Conservation (phyloP, 805 yeast genomes). For the Sungouiella thailandica region DNA sequence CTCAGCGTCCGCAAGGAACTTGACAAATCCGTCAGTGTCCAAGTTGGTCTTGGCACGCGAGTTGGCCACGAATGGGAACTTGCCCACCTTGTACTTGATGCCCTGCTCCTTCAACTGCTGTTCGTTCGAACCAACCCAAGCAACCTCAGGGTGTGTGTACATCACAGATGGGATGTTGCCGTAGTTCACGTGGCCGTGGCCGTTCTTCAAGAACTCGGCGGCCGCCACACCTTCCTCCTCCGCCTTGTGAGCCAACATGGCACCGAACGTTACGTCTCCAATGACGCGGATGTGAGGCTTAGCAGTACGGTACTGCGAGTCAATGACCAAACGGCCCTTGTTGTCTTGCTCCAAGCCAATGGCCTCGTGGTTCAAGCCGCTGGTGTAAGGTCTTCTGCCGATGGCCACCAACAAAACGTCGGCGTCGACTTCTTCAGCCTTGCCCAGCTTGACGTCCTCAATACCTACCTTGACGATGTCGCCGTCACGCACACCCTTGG, state of each 20-base stretch:
- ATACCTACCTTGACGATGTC: slow-evolving; percentile 81
- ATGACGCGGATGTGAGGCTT: slow-evolving; percentile 91
- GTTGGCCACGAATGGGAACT: slow-evolving; percentile 98
- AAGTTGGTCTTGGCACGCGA: slow-evolving; percentile 98
- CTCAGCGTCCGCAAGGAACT: slow-evolving; percentile 92
- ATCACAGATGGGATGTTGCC: slow-evolving; percentile 96
- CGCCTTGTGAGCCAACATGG: slow-evolving; percentile 99
- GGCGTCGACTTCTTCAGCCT: slow-evolving; percentile 73
- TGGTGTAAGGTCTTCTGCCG: slow-evolving; percentile 97
- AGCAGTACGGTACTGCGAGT: slow-evolving; percentile 88
- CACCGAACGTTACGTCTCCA: slow-evolving; percentile 98
- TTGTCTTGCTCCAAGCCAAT: slow-evolving; percentile 88
- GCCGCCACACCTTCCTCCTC: slow-evolving; percentile 99
- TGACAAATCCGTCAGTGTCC: slow-evolving; percentile 97
- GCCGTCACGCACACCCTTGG: slow-evolving; percentile 82
- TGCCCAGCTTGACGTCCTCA: slow-evolving; percentile 85
- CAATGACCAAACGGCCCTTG: slow-evolving; percentile 90
- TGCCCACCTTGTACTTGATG: slow-evolving; percentile 87
- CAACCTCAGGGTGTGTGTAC: slow-evolving; percentile 99
- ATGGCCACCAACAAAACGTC: slow-evolving; percentile 95
- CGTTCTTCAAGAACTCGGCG: slow-evolving; percentile 86
- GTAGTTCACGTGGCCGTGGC: slow-evolving; percentile 97
- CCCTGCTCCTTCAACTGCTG: slow-evolving; percentile 92
- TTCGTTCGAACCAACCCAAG: slow-evolving; percentile 98
- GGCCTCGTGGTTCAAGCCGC: slow-evolving; percentile 83